These are phyloP conservation scores for Tinospora cordifolia DNA, from an alignment of 164 flowering plant genomes.

Conservation along the genomic window DNA sequence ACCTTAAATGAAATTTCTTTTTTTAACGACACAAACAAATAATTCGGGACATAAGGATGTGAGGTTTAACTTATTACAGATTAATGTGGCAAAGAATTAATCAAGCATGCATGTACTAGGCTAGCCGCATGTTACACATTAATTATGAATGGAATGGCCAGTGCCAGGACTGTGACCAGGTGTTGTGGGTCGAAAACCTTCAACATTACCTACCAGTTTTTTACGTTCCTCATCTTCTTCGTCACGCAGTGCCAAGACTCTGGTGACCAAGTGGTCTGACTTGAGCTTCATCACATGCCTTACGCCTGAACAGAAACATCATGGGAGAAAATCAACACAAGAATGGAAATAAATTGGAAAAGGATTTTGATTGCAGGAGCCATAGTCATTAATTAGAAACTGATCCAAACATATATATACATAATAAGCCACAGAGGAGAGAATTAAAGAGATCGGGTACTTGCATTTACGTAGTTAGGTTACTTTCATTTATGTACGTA, in stretches of 20 bases:
- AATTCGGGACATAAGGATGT: too few relatives aligned
- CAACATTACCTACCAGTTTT: conserved; percentile 5
- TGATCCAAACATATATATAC: neutral
- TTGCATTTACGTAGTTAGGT: too few relatives aligned
- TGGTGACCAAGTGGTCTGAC: neutral
- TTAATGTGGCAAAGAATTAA: too few relatives aligned
- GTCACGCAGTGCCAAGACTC: neutral
- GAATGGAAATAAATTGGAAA: conserved; percentile 12
- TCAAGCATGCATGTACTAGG: too few relatives aligned
- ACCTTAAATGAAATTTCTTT: too few relatives aligned
- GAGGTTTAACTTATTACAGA: too few relatives aligned
- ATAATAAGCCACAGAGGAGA: neutral
- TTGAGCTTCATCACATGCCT: conserved; percentile 16
- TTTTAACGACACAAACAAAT: too few relatives aligned
- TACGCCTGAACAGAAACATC: conserved; percentile 16
- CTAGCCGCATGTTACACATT: too few relatives aligned
- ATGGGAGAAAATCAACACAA: conserved; percentile 16
- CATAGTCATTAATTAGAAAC: neutral
- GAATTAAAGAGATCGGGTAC: neutral
- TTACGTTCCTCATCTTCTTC: too few relatives aligned
- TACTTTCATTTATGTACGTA: too few relatives aligned
- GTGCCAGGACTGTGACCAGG: conserved; percentile 40
- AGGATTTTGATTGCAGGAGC: neutral
- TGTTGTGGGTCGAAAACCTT: conserved; percentile 24
- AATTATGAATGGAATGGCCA: too few relatives aligned